phyloP scores from a whole-genome alignment of 768 basidiomycete species.

The Terana coerulea region DNA sequence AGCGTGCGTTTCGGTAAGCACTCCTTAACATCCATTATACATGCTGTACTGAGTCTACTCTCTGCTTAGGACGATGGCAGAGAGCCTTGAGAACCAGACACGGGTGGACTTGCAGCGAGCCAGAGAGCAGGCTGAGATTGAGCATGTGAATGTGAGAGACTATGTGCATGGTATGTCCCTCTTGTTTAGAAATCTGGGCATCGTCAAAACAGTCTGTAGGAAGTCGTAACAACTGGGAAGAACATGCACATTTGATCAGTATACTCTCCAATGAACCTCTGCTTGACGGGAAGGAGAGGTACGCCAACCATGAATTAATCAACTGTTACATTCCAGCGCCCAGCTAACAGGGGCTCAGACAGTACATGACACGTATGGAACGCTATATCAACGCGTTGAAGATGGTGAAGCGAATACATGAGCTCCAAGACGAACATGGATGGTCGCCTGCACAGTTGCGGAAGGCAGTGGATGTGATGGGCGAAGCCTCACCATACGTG shows the following conservation, averaged over 20 bases:
- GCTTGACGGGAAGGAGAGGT: constrained; percentile 61
- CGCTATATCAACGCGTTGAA: constrained; percentile 50
- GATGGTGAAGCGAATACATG: constrained; percentile 53
- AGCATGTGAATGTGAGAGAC: constrained; percentile 39
- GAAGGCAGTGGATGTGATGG: constrained; percentile 44
- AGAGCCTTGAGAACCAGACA: background rate
- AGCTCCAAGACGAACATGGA: constrained; percentile 48
- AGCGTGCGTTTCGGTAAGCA: too few relatives aligned
- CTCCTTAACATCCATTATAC: too few relatives aligned
- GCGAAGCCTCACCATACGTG: constrained; percentile 49
- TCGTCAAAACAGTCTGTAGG: constrained; percentile 35
- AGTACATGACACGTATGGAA: constrained; percentile 58
- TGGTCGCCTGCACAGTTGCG: constrained; percentile 50
- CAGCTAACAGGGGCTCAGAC: too few relatives aligned
- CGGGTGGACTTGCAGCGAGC: constrained; percentile 47
- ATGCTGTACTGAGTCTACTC: too few relatives aligned
- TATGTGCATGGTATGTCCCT: constrained; percentile 48
- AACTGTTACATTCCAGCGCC: too few relatives aligned
- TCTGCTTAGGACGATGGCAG: too few relatives aligned
- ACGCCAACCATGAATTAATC: background rate
- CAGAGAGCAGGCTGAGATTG: constrained; percentile 39
- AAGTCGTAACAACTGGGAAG: constrained; percentile 47
- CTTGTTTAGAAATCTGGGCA: background rate
- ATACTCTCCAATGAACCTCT: constrained; percentile 50
- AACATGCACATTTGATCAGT: constrained; percentile 38